Evolutionary conservation across 2,329 filamentous ascomycete genomes (phyloP), one percentile per base, ranked within the genome.

Genomic region (Colletotrichum musicola): DNA sequence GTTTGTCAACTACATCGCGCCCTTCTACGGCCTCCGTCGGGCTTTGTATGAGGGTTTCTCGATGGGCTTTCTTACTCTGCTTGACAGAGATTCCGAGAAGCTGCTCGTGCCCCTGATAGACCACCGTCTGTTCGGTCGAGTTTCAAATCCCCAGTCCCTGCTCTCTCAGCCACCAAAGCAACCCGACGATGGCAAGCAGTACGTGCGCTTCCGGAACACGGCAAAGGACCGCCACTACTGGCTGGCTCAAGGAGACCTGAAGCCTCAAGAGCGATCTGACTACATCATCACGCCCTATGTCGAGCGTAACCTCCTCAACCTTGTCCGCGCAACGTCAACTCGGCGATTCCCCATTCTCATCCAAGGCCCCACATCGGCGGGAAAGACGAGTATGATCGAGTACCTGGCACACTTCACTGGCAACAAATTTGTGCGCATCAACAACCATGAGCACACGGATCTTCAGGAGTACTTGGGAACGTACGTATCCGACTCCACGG

Each of bases 341-440:
- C 85, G 94, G 42, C 89, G 93, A 56, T 99, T 97, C 77, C 97
- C 96, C 0, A 93, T 99, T 56, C 85, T 99, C 10, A 92, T 99
- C 20, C 96, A 99, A 79, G 96, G 96, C 4, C 96, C 97, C 13
- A 99, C 96, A 0, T 99, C 97, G 5, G 93, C 95, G 13, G 96
- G 96, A 72, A 99, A 99, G 81, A 99, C 96, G 0, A 98, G 95
- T 80, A 99, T 99, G 96, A 97, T 99, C 49, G 95, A 98, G 80
- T 98, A 97, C 77, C 86, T 99, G 44, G 95, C 97, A n/a, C 96
- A 97, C 75, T 92, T 93, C 63, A 98, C 94, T 35, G 96, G 97
- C 4, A 97, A 99, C 78, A 96, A 93, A 76, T 99, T 98, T 76
- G 94, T 99, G 50, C 90, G 96, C 69, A 99, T 99, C 84, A 99